Conservation (phyloP, 2,329 filamentous ascomycete genomes). For the Zasmidium citrigriseum region DNA sequence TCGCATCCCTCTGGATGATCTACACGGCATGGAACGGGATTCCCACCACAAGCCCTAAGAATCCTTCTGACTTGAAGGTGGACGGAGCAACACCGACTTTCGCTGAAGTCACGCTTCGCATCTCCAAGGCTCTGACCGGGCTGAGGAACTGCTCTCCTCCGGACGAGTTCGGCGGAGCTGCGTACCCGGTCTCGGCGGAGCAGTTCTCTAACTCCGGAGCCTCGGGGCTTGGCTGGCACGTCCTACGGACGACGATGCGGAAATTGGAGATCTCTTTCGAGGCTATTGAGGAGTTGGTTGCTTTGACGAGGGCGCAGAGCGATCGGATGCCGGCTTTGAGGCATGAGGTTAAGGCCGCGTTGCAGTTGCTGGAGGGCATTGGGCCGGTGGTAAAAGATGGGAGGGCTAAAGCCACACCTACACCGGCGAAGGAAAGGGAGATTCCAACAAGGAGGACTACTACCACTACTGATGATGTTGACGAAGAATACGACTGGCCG, state of each 20-base stretch:
- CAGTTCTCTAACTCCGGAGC: background rate
- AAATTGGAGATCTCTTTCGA: slow-evolving; percentile 22
- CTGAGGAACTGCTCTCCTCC: slow-evolving; percentile 6
- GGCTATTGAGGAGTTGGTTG: slow-evolving; percentile 21
- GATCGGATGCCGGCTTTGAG: slow-evolving; percentile 18
- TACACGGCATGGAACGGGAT: slow-evolving; percentile 18
- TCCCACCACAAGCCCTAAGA: background rate
- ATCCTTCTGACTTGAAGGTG: background rate
- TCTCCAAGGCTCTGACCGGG: slow-evolving; percentile 12
- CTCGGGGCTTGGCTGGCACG: slow-evolving; percentile 13
- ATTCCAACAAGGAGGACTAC: slow-evolving; percentile 4
- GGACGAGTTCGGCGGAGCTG: background rate
- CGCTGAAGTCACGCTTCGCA: slow-evolving; percentile 10
- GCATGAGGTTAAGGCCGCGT: slow-evolving; percentile 19
- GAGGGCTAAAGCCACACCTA: background rate
- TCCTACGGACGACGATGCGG: slow-evolving; percentile 17
- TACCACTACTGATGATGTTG: background rate
- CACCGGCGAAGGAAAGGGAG: background rate
- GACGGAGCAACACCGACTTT: slow-evolving; percentile 9
- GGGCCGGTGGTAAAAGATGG: slow-evolving; percentile 14
- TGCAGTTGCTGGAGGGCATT: slow-evolving; percentile 20
- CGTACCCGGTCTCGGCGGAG: background rate
- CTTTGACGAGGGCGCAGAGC: slow-evolving; percentile 13
- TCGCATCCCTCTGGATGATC: slow-evolving; percentile 18
- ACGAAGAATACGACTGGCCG: background rate